Conservation (phyloP, 2,329 filamentous ascomycete genomes). For the Periconia macrospinosa region DNA sequence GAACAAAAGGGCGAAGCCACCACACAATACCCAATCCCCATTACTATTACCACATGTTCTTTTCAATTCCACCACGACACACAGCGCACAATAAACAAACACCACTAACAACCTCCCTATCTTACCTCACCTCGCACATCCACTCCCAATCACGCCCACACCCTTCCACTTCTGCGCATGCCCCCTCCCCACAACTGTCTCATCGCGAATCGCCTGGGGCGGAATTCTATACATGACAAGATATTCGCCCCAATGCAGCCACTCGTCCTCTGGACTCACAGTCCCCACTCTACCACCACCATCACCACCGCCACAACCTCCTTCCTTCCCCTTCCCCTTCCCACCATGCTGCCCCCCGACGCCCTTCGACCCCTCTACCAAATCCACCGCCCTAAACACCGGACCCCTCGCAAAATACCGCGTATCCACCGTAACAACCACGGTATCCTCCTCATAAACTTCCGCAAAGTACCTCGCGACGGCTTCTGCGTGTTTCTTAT, state of each 20-base stretch:
- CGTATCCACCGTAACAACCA: slow-evolving; percentile 34
- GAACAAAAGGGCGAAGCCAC: no score
- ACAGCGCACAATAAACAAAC: no score
- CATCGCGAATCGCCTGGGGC: slow-evolving; percentile 31
- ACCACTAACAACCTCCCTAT: no score
- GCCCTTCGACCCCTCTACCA: slow-evolving; percentile 10
- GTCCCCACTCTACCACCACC: slow-evolving; percentile 5
- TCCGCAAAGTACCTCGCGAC: slow-evolving; percentile 25
- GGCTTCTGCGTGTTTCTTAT: slow-evolving; percentile 26
- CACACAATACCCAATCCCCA: no score
- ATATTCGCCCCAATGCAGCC: slow-evolving; percentile 39
- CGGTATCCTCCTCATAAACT: slow-evolving; percentile 24
- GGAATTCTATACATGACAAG: slow-evolving; percentile 39
- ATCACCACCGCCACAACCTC: slow-evolving; percentile 7
- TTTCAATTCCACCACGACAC: no score
- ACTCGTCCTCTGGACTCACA: slow-evolving; percentile 16
- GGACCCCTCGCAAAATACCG: slow-evolving; percentile 33
- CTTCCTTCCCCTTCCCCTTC: background rate
- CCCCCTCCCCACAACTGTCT: slow-evolving; percentile 26
- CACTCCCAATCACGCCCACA: background rate
- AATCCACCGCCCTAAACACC: slow-evolving; percentile 34
- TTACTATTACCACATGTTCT: no score
- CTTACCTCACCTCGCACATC: background rate
- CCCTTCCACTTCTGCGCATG: background rate
- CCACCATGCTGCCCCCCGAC: background rate